Percentiles rank a stretch among this genome's conserved stretches.
These are phyloP conservation scores for Chamaenerion angustifolium DNA, from an alignment of 345 rosid genomes.

Conservation along the genomic window DNA sequence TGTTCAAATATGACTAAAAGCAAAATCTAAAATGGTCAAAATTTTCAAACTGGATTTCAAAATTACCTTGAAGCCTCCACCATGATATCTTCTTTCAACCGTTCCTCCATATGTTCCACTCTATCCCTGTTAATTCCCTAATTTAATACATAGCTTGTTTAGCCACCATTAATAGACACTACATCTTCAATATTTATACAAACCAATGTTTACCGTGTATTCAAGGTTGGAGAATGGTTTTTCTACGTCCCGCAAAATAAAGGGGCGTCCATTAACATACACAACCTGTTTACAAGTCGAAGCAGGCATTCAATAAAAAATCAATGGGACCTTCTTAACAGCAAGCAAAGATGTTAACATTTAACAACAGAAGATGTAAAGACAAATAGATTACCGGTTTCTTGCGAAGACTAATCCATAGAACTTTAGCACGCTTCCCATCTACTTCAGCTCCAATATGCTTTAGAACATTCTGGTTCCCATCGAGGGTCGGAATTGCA, in stretches of 20 bases:
- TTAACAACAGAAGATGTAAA: too few relatives aligned
- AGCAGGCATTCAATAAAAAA: neutral
- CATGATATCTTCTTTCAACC: constrained; percentile 80
- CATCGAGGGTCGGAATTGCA: constrained; percentile 77
- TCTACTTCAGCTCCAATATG: constrained; percentile 63
- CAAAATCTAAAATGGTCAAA: neutral
- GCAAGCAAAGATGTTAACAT: neutral
- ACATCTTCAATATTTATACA: too few relatives aligned
- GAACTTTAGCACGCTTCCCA: constrained; percentile 40
- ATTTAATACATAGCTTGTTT: neutral
- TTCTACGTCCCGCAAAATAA: constrained; percentile 92
- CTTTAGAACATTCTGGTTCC: constrained; percentile 77
- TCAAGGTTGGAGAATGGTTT: constrained; percentile 98
- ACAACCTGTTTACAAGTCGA: constrained; percentile 37
- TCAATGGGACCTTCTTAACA: neutral
- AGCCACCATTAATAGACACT: neutral
- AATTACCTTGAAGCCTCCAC: constrained; percentile 77
- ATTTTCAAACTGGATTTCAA: constrained; percentile 1
- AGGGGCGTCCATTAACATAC: constrained; percentile 85
- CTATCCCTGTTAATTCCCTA: constrained; percentile 87
- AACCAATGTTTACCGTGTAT: constrained; percentile 43
- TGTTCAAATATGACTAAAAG: neutral
- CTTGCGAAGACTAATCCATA: constrained; percentile 94
- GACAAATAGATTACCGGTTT: constrained; percentile 51
- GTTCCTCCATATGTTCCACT: constrained; percentile 94